Evolutionary conservation across 2,329 filamentous ascomycete species (phyloP), one percentile per base, ranked within the genome.

Genomic region (Clonostachys chloroleuca): DNA sequence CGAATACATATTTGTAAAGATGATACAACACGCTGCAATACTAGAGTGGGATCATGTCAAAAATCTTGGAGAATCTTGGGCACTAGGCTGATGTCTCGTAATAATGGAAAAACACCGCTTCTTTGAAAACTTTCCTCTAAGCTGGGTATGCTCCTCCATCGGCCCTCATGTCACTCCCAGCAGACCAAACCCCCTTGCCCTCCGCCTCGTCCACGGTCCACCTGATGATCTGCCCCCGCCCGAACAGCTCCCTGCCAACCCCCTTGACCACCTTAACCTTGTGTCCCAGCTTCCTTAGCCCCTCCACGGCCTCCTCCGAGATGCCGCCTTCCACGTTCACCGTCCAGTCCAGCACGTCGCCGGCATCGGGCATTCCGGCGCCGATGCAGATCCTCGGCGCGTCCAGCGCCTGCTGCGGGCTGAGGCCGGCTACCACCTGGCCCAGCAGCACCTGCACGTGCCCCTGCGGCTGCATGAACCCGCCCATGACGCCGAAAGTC

Each of bases 391-490:
- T 78, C n/a, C 94, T 77, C 14, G 94, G 92, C 5, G 92, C 87
- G 61, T 99, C 94, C 0, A 97, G 77, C 4, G 92, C 91, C 49
- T 89, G 83, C 67, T 99, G 94, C 1, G 92, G 91, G 52, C 85
- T 86, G 46, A 90, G 75, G 2, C 84, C 83, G 56, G 92, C 95
- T 0, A 91, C 81, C 1, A 95, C 68, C 79, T 95, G 92, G 54
- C 95, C 95, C 3, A 97, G 74, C 10, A 99, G 70, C 1, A 96
- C 91, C 66, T 97, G 94, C 0, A 97, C 85, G 51, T 97, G 94
- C 18, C 92, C 94, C 67, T 97, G 94, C 0, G 94, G 94, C 69
- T 99, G 94, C 88, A 97, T 97, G 68, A 95, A 97, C 3, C 91
- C 92, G 45, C 94, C 94, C 94, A 97, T 97, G 50, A 97, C 92